These are phyloP conservation scores for Potentilla sterilis DNA, from an alignment of 306 rosid genomes.

Conservation along the genomic window DNA sequence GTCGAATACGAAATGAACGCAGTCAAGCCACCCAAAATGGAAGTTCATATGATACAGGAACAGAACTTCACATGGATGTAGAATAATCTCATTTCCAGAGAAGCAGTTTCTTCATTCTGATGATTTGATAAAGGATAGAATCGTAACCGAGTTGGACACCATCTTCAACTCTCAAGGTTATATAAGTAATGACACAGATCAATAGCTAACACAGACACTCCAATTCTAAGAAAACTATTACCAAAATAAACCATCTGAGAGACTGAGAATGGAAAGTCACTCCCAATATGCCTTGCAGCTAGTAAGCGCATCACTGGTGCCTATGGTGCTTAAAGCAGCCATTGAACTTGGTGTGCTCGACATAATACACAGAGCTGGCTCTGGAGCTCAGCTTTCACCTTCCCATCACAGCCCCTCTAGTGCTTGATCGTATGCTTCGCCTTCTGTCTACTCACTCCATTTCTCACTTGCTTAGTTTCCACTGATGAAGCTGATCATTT, in stretches of 20 bases:
- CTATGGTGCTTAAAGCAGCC: slow-evolving; percentile 29
- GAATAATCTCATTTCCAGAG: not conserved
- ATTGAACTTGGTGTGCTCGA: slow-evolving; percentile 30
- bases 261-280: not conserved
- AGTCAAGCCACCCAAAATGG: not conserved
- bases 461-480: slow-evolving; percentile 22
- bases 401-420: slow-evolving; percentile 17
- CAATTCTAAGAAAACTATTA: not conserved
- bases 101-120: not conserved
- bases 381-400: slow-evolving; percentile 18
- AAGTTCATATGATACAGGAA: not conserved
- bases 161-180: slow-evolving; percentile 1
- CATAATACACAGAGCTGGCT: slow-evolving; percentile 25
- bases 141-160: not conserved
- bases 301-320: slow-evolving; percentile 17
- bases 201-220: not conserved
- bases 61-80: not conserved
- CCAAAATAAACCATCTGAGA: not conserved
- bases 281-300: slow-evolving; percentile 24
- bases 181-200: not conserved
- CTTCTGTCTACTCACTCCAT: slow-evolving; percentile 16
- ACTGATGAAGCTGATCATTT: slow-evolving; percentile 2
- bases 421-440: slow-evolving; percentile 27
- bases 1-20: not conserved
- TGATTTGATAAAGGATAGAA: not conserved